Evolutionary conservation across 352 stramenopile species (phyloP).

Genomic region (Pythium utonaiense): DNA sequence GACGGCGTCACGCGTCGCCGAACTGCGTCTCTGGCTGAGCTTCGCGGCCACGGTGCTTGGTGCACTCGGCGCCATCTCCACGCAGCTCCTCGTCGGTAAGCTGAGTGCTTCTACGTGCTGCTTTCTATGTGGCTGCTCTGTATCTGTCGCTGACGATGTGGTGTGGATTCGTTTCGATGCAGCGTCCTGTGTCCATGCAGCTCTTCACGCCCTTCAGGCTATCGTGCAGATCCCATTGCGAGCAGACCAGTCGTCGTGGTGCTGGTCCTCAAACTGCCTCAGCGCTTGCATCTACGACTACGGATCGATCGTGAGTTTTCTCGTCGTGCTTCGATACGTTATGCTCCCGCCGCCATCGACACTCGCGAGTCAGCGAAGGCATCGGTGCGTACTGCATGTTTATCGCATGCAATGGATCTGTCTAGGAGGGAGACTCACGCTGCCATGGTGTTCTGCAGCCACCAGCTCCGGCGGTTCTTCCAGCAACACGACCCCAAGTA

Average conservation of each 20-base stretch:
- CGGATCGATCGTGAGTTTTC: constrained; percentile 28
- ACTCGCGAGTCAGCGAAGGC: constrained; percentile 27
- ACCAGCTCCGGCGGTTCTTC: constrained; percentile 45
- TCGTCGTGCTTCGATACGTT: constrained; percentile 34
- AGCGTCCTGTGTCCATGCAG: constrained; percentile 22
- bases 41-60: constrained; percentile 18
- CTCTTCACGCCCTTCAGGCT: constrained; percentile 13
- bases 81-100: constrained; percentile 24
- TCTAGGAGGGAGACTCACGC: too few relatives aligned
- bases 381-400: constrained; percentile 40
- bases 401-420: too few relatives aligned
- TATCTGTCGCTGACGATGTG: too few relatives aligned
- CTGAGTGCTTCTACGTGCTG: not conserved
- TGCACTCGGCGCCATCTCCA: constrained; percentile 23
- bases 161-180: too few relatives aligned
- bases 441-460: too few relatives aligned
- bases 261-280: constrained; percentile 6
- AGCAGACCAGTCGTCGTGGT: constrained; percentile 1
- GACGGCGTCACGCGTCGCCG: not conserved
- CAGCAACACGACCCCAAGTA: constrained; percentile 41
- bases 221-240: constrained; percentile 8
- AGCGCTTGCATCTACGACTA: constrained; percentile 26
- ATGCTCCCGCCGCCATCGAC: constrained; percentile 37
- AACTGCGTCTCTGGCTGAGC: constrained; percentile 19
- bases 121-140: not conserved